phyloP scores from a whole-genome alignment of 2,329 filamentous ascomycete species.

The Juglanconis sp. region DNA sequence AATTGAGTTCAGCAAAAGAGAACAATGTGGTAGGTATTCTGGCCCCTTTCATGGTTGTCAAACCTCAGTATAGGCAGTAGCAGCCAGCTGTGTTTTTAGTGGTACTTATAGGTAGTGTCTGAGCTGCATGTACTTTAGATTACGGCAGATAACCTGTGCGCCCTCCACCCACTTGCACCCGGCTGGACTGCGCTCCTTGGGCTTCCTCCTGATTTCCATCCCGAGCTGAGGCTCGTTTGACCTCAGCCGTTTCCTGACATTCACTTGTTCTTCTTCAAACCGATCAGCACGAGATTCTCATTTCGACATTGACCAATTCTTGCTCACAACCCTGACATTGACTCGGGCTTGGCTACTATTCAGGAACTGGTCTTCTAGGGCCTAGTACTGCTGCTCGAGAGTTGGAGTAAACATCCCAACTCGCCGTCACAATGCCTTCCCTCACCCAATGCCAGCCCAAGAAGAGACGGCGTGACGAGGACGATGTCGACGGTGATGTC shows the following conservation, averaged over 20 bases:
- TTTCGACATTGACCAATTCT: neutral
- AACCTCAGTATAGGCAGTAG: too few species aligned
- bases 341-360: neutral
- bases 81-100: neutral
- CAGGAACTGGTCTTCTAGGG: neutral
- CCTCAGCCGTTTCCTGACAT: neutral
- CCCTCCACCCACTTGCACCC: neutral
- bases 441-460: constrained; percentile 12
- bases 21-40: too few species aligned
- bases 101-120: neutral
- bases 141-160: neutral
- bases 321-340: neutral
- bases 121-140: constrained; percentile 6
- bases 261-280: neutral
- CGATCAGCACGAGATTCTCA: neutral
- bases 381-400: neutral
- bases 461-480: constrained; percentile 17
- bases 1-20: too few species aligned
- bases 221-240: neutral
- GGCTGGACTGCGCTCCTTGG: too few species aligned
- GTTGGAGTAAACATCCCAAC: neutral
- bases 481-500: constrained; percentile 9
- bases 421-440: constrained; percentile 13
- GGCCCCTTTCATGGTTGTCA: too few species aligned
- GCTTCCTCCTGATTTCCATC: too few species aligned